A percentile compares a stretch with the other conserved stretches of the same genome.
Evolutionary conservation across 179 eudicot genomes (phyloP).

Genomic region (Heliamphora ciliata): DNA sequence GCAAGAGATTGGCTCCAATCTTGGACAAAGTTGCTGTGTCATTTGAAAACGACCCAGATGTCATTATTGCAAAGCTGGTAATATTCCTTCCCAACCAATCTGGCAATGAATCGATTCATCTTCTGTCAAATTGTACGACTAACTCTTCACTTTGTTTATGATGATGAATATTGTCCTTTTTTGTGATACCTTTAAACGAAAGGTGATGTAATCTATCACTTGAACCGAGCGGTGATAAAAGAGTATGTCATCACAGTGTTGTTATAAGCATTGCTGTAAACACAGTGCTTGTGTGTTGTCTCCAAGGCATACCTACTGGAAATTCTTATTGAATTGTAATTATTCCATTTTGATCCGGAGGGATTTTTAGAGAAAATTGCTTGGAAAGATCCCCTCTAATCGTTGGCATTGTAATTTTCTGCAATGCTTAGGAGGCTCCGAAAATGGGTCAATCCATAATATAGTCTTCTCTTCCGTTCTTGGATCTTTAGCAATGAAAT

Average conservation of each 20-base stretch:
- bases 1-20: slow-evolving; percentile 62
- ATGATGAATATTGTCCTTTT: not conserved
- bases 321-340: not conserved
- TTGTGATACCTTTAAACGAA: not conserved
- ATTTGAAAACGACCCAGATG: slow-evolving; percentile 39
- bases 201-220: not conserved
- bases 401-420: not conserved
- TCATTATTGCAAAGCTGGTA: slow-evolving; percentile 58
- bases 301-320: not conserved
- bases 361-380: not conserved
- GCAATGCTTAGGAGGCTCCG: not conserved
- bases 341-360: not conserved
- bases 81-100: slow-evolving; percentile 15
- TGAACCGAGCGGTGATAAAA: too few relatives aligned
- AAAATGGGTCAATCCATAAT: not conserved
- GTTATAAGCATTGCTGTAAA: not conserved
- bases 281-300: not conserved
- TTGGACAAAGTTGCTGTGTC: slow-evolving; percentile 60
- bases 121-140: not conserved
- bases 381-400: not conserved
- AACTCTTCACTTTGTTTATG: not conserved
- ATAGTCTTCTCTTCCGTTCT: not conserved
- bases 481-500: not conserved
- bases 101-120: not conserved
- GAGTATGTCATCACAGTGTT: not conserved